Evolutionary conservation across 2,329 filamentous ascomycete species (phyloP).

Genomic region (Didymella pinodella): DNA sequence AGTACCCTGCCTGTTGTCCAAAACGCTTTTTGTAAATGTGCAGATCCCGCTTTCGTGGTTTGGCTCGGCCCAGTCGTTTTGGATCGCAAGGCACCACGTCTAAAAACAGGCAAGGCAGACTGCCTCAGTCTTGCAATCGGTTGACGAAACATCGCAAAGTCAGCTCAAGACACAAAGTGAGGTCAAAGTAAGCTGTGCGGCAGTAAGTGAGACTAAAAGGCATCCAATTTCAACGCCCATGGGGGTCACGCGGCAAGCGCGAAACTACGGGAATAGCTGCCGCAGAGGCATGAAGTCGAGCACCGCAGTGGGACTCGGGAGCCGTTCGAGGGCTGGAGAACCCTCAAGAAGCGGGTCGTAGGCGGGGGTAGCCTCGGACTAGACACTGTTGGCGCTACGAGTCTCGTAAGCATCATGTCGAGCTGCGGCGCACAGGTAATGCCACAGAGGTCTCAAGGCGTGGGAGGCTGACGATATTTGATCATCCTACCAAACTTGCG

Average conservation of each 20-base stretch:
- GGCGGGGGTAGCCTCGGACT: conserved; percentile 48
- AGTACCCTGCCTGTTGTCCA: conserved; percentile 60
- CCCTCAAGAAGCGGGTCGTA: conserved; percentile 21
- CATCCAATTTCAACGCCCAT: conserved; percentile 35
- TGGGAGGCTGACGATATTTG: conserved; percentile 42
- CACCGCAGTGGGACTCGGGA: conserved; percentile 19
- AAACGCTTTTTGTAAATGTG: conserved; percentile 44
- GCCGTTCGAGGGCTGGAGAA: conserved; percentile 7
- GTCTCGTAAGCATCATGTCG: conserved; percentile 36
- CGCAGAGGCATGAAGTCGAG: conserved; percentile 26
- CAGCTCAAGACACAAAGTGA: conserved; percentile 18
- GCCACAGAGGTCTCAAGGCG: conserved; percentile 33
- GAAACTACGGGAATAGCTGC: conserved; percentile 27
- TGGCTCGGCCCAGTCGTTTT: conserved; percentile 39
- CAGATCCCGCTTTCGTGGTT: conserved; percentile 30
- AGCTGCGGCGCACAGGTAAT: conserved; percentile 44
- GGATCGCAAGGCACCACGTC: conserved; percentile 37
- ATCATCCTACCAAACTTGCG: conserved; percentile 33
- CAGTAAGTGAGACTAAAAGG: conserved; percentile 25
- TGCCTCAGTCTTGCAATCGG: conserved; percentile 39
- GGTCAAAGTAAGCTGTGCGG: conserved; percentile 26
- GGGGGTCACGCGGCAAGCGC: conserved; percentile 31
- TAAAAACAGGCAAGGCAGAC: conserved; percentile 40
- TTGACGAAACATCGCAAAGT: conserved; percentile 46
- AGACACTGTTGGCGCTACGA: conserved; percentile 47